Evolutionary conservation across 192 early-diverging fungal species (phyloP).

Genomic region (Entomortierella parvispora): DNA sequence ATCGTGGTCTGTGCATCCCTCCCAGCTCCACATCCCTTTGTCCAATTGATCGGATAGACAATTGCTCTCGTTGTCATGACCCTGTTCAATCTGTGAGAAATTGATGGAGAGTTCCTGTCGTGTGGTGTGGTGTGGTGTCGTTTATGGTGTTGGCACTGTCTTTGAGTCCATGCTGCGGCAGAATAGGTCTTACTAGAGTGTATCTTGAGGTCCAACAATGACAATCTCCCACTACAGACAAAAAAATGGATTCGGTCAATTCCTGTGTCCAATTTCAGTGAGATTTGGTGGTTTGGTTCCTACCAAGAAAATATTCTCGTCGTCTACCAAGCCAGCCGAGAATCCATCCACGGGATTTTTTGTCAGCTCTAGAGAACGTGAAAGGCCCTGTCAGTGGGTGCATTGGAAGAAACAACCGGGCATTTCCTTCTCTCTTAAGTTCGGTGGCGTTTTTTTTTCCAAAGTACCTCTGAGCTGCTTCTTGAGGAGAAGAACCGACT

Average conservation of each 20-base stretch:
- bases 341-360: conserved; percentile 82
- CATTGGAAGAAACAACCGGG: not conserved
- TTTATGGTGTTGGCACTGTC: not conserved
- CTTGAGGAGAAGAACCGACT: conserved; percentile 27
- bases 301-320: conserved; percentile 91
- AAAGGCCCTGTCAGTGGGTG: not conserved
- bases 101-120: no score
- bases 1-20: no score
- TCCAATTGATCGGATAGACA: no score
- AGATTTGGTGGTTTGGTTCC: not conserved
- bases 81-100: no score
- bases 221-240: conserved; percentile 83
- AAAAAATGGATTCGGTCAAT: not conserved
- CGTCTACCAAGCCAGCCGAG: conserved; percentile 89
- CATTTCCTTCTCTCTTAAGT: not conserved
- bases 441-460: not conserved
- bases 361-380: conserved; percentile 69
- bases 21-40: no score
- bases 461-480: conserved; percentile 44
- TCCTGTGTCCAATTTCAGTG: not conserved
- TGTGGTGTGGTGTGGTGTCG: not conserved
- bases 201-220: conserved; percentile 88
- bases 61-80: no score
- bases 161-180: not conserved
- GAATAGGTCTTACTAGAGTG: conserved; percentile 75